phyloP scores from a whole-genome alignment of 345 rosid species.

The Brassica rapa region DNA sequence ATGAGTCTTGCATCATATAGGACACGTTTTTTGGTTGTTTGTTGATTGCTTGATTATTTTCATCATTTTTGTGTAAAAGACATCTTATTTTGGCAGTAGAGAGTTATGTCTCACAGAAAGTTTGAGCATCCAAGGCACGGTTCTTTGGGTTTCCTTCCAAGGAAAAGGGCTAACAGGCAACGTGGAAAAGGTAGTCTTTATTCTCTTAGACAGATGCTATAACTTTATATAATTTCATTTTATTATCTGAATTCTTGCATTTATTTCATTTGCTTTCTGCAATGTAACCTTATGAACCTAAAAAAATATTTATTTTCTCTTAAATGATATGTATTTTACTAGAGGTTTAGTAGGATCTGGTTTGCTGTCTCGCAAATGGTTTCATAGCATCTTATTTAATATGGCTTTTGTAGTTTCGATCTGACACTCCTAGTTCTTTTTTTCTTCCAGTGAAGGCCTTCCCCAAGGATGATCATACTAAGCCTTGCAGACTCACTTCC shows the following conservation, averaged over 20 bases:
- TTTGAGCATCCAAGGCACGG: slow-evolving; percentile 97
- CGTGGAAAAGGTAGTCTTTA: slow-evolving; percentile 70
- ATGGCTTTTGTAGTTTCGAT: neutral
- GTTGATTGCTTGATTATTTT: neutral
- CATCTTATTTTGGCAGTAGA: neutral
- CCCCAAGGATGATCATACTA: slow-evolving; percentile 76
- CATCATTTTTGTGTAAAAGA: neutral
- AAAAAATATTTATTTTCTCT: neutral
- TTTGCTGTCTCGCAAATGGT: neutral
- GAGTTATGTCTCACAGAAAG: slow-evolving; percentile 85
- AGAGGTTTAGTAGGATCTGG: neutral
- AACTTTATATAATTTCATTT: too few relatives aligned
- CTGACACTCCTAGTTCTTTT: neutral
- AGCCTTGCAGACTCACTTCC: slow-evolving; percentile 78
- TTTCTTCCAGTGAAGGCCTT: slow-evolving; percentile 78
- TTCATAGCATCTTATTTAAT: neutral
- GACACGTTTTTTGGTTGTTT: neutral
- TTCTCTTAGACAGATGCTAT: neutral
- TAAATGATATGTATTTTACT: too few relatives aligned
- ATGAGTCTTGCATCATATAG: too few relatives aligned
- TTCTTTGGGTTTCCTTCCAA: slow-evolving; percentile 88
- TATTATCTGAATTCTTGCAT: neutral
- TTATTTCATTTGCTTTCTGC: neutral
- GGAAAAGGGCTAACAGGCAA: slow-evolving; percentile 77
- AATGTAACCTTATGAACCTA: neutral